These are phyloP conservation scores for Saccharum hybrid DNA, from an alignment of 202 grass and related monocot species.

Conservation along the genomic window DNA sequence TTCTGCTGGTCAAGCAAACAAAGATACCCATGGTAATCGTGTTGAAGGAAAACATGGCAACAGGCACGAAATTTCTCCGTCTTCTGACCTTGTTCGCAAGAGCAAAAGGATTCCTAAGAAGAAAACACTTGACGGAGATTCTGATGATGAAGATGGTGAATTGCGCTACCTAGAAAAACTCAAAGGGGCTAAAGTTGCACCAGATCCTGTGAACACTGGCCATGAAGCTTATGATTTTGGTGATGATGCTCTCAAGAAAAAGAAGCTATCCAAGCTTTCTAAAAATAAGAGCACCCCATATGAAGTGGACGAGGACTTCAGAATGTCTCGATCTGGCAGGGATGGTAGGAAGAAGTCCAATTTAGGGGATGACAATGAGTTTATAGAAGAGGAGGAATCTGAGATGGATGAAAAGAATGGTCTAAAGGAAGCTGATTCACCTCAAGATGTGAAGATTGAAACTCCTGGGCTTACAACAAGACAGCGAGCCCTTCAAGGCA, in stretches of 20 bases:
- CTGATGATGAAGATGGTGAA: constrained; percentile 73
- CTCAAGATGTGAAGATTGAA: constrained; percentile 51
- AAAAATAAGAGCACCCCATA: constrained; percentile 61
- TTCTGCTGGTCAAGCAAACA: constrained; percentile 41
- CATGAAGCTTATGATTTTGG: constrained; percentile 50
- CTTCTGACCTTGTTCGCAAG: constrained; percentile 72
- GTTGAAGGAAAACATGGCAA: constrained; percentile 49
- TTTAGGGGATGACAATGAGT: constrained; percentile 55
- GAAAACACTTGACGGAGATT: constrained; percentile 57
- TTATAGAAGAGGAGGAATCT: constrained; percentile 72
- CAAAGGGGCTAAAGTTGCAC: constrained; percentile 52
- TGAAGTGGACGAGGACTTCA: constrained; percentile 87
- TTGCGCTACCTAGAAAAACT: constrained; percentile 74
- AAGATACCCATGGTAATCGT: constrained; percentile 37
- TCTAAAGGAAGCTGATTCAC: constrained; percentile 49
- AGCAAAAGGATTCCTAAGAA: constrained; percentile 88
- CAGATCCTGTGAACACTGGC: constrained; percentile 49
- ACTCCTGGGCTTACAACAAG: constrained; percentile 69
- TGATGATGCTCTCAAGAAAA: constrained; percentile 63
- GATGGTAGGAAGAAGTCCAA: constrained; percentile 57
- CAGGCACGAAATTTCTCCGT: constrained; percentile 50
- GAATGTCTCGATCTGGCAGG: constrained; percentile 52
- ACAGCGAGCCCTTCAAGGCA: constrained; percentile 91
- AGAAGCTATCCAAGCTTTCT: constrained; percentile 63
- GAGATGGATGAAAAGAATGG: constrained; percentile 61